A percentile compares a stretch with the other conserved stretches of the same genome.
Evolutionary conservation across 2,329 filamentous ascomycete species (phyloP).

Genomic region (Ceratocystis papillata): DNA sequence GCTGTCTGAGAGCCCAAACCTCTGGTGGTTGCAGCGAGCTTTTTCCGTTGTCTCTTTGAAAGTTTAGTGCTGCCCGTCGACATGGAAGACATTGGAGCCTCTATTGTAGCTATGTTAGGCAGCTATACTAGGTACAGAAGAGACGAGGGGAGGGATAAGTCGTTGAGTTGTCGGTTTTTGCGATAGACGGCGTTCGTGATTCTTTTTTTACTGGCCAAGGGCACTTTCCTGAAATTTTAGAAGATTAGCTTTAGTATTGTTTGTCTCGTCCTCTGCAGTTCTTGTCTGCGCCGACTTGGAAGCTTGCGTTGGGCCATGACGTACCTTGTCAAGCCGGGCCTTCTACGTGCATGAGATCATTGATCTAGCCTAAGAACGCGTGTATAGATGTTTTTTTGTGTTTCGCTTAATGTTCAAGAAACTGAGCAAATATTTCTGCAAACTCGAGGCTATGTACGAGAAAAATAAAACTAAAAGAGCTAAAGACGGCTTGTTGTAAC

Average conservation of each 20-base stretch:
- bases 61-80: not conserved
- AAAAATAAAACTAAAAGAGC: no score
- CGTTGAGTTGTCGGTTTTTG: no score
- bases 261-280: not conserved
- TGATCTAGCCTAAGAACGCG: not conserved
- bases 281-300: not conserved
- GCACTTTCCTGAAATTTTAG: no score
- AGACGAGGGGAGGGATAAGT: no score
- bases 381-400: not conserved
- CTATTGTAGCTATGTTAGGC: not conserved
- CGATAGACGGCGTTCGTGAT: no score
- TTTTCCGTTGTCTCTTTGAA: constrained; percentile 4
- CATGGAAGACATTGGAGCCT: not conserved
- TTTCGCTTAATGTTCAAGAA: no score
- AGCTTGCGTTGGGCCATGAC: not conserved
- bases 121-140: no score
- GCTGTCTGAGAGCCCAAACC: not conserved
- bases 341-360: constrained; percentile 1
- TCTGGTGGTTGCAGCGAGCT: not conserved
- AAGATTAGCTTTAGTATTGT: not conserved
- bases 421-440: no score
- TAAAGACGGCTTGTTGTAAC: no score
- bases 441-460: no score
- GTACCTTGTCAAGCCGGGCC: not conserved
- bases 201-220: no score